Evolutionary conservation across 805 yeast genomes (phyloP).

Genomic region (Metschnikowia gruessii): DNA sequence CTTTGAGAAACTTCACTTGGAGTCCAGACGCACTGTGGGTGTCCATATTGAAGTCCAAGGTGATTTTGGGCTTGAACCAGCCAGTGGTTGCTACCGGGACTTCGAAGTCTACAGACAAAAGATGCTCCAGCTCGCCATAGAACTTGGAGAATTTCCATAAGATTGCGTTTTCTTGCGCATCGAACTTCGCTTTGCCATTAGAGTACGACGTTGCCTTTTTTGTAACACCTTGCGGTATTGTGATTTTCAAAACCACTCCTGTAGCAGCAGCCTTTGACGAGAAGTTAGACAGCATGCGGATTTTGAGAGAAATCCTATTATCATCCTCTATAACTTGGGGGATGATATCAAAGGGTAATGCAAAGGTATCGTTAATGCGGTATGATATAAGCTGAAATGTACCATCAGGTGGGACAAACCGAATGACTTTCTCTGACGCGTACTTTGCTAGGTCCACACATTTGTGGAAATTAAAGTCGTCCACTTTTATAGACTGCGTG

Average conservation of each 20-base stretch:
- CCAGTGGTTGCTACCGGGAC: conserved; percentile 11
- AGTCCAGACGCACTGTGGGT: conserved; percentile 80
- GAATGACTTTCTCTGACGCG: conserved; percentile 61
- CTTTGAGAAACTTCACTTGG: conserved; percentile 66
- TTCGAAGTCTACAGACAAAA: conserved; percentile 50
- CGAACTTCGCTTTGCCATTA: conserved; percentile 66
- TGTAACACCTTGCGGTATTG: conserved; percentile 53
- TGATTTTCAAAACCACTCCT: conserved; percentile 61
- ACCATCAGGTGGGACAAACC: conserved; percentile 86
- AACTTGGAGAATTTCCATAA: conserved; percentile 71
- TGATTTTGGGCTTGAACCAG: conserved; percentile 77
- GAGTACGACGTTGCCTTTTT: conserved; percentile 36
- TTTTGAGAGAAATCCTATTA: conserved; percentile 49
- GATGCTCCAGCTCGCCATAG: conserved; percentile 62
- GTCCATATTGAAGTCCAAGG: conserved; percentile 61
- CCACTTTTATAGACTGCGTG: conserved; percentile 47
- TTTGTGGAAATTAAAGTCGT: conserved; percentile 83
- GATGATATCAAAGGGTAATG: conserved; percentile 65
- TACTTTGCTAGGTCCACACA: conserved; percentile 74
- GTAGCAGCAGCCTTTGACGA: conserved; percentile 58
- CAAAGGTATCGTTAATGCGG: conserved; percentile 45
- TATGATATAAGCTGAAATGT: conserved; percentile 80
- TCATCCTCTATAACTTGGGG: conserved; percentile 52
- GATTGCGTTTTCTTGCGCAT: conserved; percentile 60
- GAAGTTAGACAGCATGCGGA: conserved; percentile 62